Percentiles rank a stretch among this genome's conserved stretches.
phyloP scores from a whole-genome alignment of 768 basidiomycete species.

The Trametes cubensis region DNA sequence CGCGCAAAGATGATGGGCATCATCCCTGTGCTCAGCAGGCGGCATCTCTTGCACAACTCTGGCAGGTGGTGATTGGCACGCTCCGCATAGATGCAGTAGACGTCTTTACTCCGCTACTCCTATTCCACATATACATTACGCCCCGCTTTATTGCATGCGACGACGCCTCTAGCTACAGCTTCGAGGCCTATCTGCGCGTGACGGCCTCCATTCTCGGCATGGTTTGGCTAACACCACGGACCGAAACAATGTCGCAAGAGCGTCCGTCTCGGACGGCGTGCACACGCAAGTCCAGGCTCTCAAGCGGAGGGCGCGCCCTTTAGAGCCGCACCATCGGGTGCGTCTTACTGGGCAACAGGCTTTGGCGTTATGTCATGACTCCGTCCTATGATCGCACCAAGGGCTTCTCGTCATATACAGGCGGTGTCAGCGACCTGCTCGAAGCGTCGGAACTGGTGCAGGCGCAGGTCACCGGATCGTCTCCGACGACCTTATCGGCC shows the following conservation, averaged over 20 bases:
- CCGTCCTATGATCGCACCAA: constrained; percentile 22
- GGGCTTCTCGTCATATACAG: constrained; percentile 14
- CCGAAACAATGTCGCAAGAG: not conserved
- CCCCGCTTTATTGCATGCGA: not conserved
- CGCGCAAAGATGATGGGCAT: constrained; percentile 92
- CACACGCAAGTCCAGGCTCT: constrained; percentile 9
- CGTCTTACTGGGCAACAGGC: not conserved
- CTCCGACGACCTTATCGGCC: constrained; percentile 7
- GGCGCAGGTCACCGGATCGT: constrained; percentile 16
- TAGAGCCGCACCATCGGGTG: not conserved
- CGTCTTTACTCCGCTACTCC: not conserved
- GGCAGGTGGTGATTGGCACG: not conserved
- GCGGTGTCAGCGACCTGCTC: constrained; percentile 3
- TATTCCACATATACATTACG: constrained; percentile 14
- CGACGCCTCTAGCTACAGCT: not conserved
- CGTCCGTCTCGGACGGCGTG: not conserved
- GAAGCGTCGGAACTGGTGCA: constrained; percentile 6
- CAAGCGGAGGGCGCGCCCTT: not conserved
- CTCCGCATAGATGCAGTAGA: not conserved
- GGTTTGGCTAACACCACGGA: not conserved
- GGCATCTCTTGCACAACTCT: constrained; percentile 6
- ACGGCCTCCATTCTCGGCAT: not conserved
- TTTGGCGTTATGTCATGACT: constrained; percentile 16
- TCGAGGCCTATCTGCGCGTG: not conserved
- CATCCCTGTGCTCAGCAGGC: constrained; percentile 51